phyloP scores from a whole-genome alignment of 306 rosid species.

The Arachis stenosperma region DNA sequence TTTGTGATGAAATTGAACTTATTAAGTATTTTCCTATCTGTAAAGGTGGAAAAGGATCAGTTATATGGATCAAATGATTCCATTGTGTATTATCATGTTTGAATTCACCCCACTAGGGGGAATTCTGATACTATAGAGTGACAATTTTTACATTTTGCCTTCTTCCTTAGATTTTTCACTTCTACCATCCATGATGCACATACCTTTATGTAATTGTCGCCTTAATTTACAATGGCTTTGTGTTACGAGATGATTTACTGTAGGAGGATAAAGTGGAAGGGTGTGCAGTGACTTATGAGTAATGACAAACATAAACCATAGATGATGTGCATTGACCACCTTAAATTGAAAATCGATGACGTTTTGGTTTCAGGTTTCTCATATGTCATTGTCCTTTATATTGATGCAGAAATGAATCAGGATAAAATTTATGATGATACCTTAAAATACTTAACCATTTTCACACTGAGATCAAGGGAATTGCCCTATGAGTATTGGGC shows the following conservation, averaged over 20 bases:
- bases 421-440: neutral
- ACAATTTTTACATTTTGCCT: neutral
- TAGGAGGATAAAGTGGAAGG: neutral
- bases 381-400: neutral
- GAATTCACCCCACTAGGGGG: neutral
- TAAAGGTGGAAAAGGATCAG: neutral
- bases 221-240: neutral
- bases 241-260: neutral
- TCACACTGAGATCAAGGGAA: neutral
- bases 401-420: conserved; percentile 1
- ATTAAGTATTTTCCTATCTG: neutral
- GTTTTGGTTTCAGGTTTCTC: neutral
- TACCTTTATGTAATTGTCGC: neutral
- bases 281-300: neutral
- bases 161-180: neutral
- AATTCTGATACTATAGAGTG: neutral
- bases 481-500: neutral
- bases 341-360: neutral
- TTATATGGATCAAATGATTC: too few relatives aligned
- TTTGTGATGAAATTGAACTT: neutral
- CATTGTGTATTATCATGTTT: too few relatives aligned
- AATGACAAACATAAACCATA: neutral
- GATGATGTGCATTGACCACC: neutral
- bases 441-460: neutral
- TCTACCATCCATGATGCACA: neutral